A percentile compares a stretch with the other conserved stretches of the same genome.
Conservation (phyloP, 768 basidiomycete species). For the Bullera alba region DNA sequence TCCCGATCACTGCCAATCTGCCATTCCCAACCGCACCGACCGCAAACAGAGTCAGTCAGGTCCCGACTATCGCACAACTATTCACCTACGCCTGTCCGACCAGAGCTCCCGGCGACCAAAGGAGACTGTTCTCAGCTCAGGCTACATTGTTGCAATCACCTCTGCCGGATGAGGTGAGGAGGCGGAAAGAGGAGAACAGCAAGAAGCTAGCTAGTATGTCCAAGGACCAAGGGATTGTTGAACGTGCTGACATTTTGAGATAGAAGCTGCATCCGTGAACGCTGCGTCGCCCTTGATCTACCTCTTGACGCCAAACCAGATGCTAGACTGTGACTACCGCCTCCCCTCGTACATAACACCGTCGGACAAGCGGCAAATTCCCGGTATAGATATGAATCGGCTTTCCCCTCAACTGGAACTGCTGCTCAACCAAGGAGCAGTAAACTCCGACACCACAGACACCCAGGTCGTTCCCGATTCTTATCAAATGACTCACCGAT, state of each 20-base stretch:
- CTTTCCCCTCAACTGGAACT: background rate
- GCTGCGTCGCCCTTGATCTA: constrained; percentile 64
- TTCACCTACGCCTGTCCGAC: constrained; percentile 94
- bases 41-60: constrained; percentile 27
- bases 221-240: constrained; percentile 48
- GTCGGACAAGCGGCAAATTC: constrained; percentile 26
- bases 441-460: background rate
- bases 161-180: constrained; percentile 56
- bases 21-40: constrained; percentile 55
- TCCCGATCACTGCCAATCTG: constrained; percentile 54
- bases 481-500: background rate
- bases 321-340: constrained; percentile 91
- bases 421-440: background rate
- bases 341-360: constrained; percentile 74
- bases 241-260: constrained; percentile 48
- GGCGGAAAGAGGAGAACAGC: constrained; percentile 48
- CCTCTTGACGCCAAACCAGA: constrained; percentile 69
- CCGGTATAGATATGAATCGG: constrained; percentile 4
- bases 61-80: constrained; percentile 61
- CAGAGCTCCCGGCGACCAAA: constrained; percentile 80
- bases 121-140: constrained; percentile 75
- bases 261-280: constrained; percentile 31
- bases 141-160: constrained; percentile 75
- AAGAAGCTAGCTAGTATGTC: constrained; percentile 45
- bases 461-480: background rate